A percentile compares a stretch with the other conserved stretches of the same genome.
These are phyloP conservation scores for Boletus smithii DNA, from an alignment of 1,284 basidiomycete genomes.

Conservation along the genomic window DNA sequence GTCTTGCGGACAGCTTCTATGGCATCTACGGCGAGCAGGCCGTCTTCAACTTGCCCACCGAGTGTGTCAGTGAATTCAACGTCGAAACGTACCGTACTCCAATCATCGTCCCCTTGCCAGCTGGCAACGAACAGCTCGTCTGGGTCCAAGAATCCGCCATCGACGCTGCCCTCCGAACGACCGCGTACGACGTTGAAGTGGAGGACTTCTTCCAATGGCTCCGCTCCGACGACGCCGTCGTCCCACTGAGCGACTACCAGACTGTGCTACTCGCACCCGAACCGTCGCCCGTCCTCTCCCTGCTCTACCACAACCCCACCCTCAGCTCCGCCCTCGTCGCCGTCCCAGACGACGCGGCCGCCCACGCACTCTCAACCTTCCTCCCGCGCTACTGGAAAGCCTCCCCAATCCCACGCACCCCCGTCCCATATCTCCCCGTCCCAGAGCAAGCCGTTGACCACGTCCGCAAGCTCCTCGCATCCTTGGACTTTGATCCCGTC, in stretches of 20 bases:
- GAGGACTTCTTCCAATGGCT: constrained; percentile 34
- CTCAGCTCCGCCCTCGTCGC: constrained; percentile 23
- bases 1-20: constrained; percentile 49
- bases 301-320: constrained; percentile 12
- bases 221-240: constrained; percentile 19
- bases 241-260: constrained; percentile 24
- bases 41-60: constrained; percentile 45
- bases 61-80: constrained; percentile 42
- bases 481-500: constrained; percentile 55
- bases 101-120: constrained; percentile 30
- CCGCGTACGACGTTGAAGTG: constrained; percentile 31
- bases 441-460: constrained; percentile 47
- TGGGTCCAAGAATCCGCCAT: constrained; percentile 59
- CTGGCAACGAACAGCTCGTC: constrained; percentile 42
- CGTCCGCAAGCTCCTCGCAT: constrained; percentile 47
- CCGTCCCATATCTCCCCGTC: constrained; percentile 51
- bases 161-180: constrained; percentile 40
- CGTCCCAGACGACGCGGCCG: constrained; percentile 18
- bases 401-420: constrained; percentile 46
- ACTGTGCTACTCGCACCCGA: constrained; percentile 18
- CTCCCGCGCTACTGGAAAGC: constrained; percentile 64
- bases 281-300: constrained; percentile 6
- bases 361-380: constrained; percentile 38
- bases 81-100: too few relatives aligned
- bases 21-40: constrained; percentile 51